phyloP scores from a whole-genome alignment of 192 early-diverging fungal genomes.

The Coemansia sp. region DNA sequence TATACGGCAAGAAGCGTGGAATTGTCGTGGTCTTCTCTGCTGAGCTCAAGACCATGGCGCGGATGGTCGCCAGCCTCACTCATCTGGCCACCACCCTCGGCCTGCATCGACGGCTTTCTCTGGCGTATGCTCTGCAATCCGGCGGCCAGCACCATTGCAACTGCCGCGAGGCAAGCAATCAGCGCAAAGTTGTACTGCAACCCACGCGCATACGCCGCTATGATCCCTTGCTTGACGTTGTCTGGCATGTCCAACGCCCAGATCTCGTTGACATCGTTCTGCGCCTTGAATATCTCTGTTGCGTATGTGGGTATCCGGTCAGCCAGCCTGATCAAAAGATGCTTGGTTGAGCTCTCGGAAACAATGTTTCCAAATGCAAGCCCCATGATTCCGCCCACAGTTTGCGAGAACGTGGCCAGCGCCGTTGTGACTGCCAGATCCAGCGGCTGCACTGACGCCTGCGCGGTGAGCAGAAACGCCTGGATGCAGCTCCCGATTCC shows the following conservation, averaged over 20 bases:
- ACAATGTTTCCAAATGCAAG: slow-evolving; percentile 52
- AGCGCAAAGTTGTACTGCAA: slow-evolving; percentile 49
- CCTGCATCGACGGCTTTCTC: slow-evolving; percentile 34
- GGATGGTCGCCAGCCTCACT: slow-evolving; percentile 16
- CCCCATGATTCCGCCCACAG: slow-evolving; percentile 53
- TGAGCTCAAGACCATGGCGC: slow-evolving; percentile 38
- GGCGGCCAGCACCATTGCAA: slow-evolving; percentile 38
- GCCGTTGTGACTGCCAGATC: slow-evolving; percentile 50
- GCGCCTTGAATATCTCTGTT: slow-evolving; percentile 36
- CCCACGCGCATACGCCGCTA: slow-evolving; percentile 47
- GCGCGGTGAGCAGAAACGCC: slow-evolving; percentile 45
- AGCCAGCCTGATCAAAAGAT: slow-evolving; percentile 26
- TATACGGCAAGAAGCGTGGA: neutral
- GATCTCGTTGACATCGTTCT: slow-evolving; percentile 49
- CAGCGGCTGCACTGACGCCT: slow-evolving; percentile 33
- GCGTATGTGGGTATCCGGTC: slow-evolving; percentile 34
- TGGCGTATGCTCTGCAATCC: slow-evolving; percentile 41
- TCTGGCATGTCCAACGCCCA: slow-evolving; percentile 42
- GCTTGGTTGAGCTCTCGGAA: slow-evolving; percentile 47
- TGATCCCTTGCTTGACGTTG: slow-evolving; percentile 33
- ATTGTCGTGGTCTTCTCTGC: slow-evolving; percentile 24
- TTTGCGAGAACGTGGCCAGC: slow-evolving; percentile 51
- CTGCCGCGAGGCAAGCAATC: slow-evolving; percentile 39
- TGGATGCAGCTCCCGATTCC: slow-evolving; percentile 54
- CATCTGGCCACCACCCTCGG: slow-evolving; percentile 2